Conservation (phyloP, 2,329 filamentous ascomycete species). For the Diplodia seriata region DNA sequence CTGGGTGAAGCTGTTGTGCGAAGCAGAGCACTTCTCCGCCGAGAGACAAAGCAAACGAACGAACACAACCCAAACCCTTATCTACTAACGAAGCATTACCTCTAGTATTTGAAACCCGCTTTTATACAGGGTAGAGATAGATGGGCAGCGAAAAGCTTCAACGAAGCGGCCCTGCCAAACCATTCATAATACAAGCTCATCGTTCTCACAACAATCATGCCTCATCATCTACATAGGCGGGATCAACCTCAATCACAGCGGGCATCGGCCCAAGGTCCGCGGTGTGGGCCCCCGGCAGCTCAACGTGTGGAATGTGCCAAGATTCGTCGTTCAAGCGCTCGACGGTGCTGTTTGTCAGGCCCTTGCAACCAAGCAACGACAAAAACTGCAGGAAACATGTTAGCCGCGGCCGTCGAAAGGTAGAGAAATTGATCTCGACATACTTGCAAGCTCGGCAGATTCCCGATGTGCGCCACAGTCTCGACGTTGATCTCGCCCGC, state of each 20-base stretch:
- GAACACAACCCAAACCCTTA: background rate
- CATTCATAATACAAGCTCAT: background rate
- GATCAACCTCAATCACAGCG: conserved; percentile 45
- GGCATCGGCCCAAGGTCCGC: conserved; percentile 29
- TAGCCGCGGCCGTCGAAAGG: conserved; percentile 6
- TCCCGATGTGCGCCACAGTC: conserved; percentile 36
- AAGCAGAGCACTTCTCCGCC: background rate
- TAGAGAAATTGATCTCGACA: background rate
- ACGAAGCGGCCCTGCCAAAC: background rate
- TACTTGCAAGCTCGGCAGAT: conserved; percentile 39
- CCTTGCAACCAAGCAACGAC: conserved; percentile 41
- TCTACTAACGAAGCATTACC: background rate
- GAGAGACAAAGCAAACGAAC: background rate
- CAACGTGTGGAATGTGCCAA: conserved; percentile 41
- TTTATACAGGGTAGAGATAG: conserved; percentile 10
- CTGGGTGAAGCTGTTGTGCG: background rate
- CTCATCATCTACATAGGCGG: conserved; percentile 37
- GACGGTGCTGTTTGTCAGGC: conserved; percentile 36
- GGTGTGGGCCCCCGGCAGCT: conserved; percentile 29
- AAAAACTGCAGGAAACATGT: conserved; percentile 38
- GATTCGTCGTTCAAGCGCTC: conserved; percentile 38
- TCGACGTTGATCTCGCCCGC: conserved; percentile 38
- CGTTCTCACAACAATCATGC: background rate
- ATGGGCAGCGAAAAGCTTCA: background rate
- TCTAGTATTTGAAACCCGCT: background rate